Evolutionary conservation across 2,329 filamentous ascomycete genomes (phyloP), one percentile per base, ranked within the genome.

Genomic region (Pestalotiopsis sp.): DNA sequence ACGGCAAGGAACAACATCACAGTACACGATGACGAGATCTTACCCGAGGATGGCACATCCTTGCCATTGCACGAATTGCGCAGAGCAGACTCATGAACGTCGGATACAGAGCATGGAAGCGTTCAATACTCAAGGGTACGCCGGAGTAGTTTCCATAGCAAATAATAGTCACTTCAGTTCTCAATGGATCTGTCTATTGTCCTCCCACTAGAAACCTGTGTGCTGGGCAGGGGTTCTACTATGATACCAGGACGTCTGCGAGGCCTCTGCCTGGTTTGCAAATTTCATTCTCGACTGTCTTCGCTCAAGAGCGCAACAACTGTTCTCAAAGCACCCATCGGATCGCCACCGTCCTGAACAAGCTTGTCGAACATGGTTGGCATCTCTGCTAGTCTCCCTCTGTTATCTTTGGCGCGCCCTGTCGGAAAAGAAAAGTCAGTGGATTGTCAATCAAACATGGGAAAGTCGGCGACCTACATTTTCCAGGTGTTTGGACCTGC

Each of bases 381-480:
- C 4, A 93, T 84, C 66, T 85, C 86, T 1, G 83, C 81, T 36
- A 93, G 79, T 56, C 84, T 84, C n/a, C 84, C 83, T 25, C 85
- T 82, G 9, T 84, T 80, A 72, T 93, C 91, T 58, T 81, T 82
- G 68, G 87, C 83, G 69, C 87, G 86, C 91, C 91, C 89, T 91
- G 70, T 11, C 17, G 38, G 12, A 56, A 23, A 58, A 52, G 17
- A 13, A 36, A 20, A 11, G 39, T 68, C n/a, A 41, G 66, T 36
- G 12, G 41, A 36, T 49, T 17, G 17, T 36, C 27, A 39, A 5
- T 31, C 3, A 9, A 14, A 39, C 4, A 20, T 39, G 4, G 36
- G 38, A 36, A 38, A 0, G 25, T 27, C 12, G 1, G 31, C 45
- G 38, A 86, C 90, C 86, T 79, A 93, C 91, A 93, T 75, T 87